Conservation (phyloP, 2,329 filamentous ascomycete species). For the Alternaria arbusti region DNA sequence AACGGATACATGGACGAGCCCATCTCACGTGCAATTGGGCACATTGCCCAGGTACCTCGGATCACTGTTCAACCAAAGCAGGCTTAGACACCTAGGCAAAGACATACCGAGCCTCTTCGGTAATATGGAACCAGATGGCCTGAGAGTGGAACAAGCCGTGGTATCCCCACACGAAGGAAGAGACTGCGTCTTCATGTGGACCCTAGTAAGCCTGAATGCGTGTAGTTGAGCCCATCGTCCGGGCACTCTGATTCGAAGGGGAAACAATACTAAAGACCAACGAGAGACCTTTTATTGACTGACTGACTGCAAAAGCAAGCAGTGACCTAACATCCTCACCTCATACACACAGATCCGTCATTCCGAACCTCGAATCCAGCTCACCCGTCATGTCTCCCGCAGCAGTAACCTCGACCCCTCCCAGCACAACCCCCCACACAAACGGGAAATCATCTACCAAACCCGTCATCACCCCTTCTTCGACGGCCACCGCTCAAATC, state of each 20-base stretch:
- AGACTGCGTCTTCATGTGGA: slow-evolving; percentile 11
- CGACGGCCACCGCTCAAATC: slow-evolving; percentile 20
- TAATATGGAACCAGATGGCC: slow-evolving; percentile 14
- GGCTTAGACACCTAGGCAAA: background rate
- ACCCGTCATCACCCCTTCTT: slow-evolving; percentile 26
- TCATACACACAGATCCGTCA: background rate
- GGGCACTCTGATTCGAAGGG: background rate
- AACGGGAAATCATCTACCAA: slow-evolving; percentile 30
- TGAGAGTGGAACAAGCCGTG: slow-evolving; percentile 8
- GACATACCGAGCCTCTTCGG: slow-evolving; percentile 10
- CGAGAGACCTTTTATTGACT: background rate
- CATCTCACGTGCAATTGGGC: background rate
- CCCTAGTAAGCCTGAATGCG: slow-evolving; percentile 6
- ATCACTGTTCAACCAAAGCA: slow-evolving; percentile 2
- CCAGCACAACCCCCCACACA: slow-evolving; percentile 15
- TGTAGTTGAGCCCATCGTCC: background rate
- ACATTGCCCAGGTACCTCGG: slow-evolving; percentile 4
- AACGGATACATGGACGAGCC: background rate
- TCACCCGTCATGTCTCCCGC: slow-evolving; percentile 35
- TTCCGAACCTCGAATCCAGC: background rate
- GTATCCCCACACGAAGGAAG: slow-evolving; percentile 9
- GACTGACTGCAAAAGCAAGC: background rate
- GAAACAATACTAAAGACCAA: slow-evolving; percentile 19
- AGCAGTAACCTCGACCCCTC: slow-evolving; percentile 26
- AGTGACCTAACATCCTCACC: background rate